Conservation (phyloP, 257 asterid species). For the Hygrophila difformis region DNA sequence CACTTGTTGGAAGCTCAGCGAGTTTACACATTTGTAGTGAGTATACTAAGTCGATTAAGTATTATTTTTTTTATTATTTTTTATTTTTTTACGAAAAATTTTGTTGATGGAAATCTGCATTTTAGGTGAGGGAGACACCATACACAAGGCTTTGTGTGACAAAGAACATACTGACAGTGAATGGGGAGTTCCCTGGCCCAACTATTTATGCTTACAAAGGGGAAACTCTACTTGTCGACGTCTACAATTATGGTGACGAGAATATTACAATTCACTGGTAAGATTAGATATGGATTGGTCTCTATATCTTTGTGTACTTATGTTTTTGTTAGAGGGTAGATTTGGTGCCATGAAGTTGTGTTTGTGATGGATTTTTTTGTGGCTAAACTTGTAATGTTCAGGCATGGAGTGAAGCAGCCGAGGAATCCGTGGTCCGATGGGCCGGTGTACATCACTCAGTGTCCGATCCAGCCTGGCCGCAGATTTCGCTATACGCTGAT, state of each 20-base stretch:
- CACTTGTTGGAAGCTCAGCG: too few species aligned
- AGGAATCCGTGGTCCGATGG: constrained; percentile 53
- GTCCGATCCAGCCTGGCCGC: constrained; percentile 39
- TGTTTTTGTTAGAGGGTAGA: too few species aligned
- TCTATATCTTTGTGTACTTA: too few species aligned
- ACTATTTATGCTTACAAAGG: constrained; percentile 26
- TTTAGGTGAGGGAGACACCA: constrained; percentile 29
- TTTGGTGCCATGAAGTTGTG: too few species aligned
- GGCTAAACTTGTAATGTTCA: too few species aligned
- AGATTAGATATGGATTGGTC: too few species aligned
- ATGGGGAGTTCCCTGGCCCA: constrained; percentile 53
- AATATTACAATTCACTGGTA: constrained; percentile 47
- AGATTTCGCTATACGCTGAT: constrained; percentile 27
- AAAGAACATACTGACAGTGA: constrained; percentile 42
- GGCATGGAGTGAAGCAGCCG: constrained; percentile 52
- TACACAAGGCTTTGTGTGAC: constrained; percentile 29
- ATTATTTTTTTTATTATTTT: too few species aligned
- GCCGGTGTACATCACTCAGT: constrained; percentile 44
- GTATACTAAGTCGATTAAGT: too few species aligned
- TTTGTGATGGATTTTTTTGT: too few species aligned
- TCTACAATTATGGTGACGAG: constrained; percentile 22
- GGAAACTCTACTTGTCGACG: constrained; percentile 24
- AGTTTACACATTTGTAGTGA: too few species aligned
- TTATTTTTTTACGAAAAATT: too few species aligned
- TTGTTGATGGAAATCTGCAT: too few species aligned